Evolutionary conservation across 495 filamentous ascomycete genomes (phyloP).

Genomic region (Penicillium bialowiezense): DNA sequence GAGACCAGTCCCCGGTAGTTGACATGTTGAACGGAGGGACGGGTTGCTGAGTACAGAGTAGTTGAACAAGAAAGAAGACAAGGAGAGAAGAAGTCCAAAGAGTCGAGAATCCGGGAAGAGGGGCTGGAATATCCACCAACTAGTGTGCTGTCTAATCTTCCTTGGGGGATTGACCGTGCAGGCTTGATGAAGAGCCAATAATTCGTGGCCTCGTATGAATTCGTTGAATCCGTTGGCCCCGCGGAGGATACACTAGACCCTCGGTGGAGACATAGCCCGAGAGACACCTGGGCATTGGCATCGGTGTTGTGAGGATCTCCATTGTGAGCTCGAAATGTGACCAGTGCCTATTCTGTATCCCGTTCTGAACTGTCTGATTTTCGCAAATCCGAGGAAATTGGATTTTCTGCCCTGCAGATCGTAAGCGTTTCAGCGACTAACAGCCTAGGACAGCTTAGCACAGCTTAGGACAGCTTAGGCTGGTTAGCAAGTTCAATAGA

Average conservation of each 20-base stretch:
- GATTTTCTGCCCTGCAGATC: background rate
- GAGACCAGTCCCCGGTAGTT: slow-evolving; percentile 12
- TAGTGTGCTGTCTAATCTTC: slow-evolving; percentile 6
- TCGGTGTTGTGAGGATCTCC: too few relatives aligned
- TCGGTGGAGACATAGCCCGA: background rate
- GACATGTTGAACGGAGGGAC: slow-evolving; percentile 1
- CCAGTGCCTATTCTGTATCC: too few relatives aligned
- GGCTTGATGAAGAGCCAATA: slow-evolving; percentile 2
- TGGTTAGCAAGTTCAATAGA: background rate
- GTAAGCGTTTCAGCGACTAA: background rate
- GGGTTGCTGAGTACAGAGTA: background rate
- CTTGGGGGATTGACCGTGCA: slow-evolving; percentile 1
- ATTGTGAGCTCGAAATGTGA: too few relatives aligned
- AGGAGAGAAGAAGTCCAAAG: background rate
- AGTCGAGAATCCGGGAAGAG: slow-evolving; percentile 1
- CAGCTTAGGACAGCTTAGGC: background rate
- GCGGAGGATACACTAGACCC: background rate
- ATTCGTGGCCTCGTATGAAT: background rate
- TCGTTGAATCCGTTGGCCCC: background rate
- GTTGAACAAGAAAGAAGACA: background rate
- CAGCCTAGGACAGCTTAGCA: background rate
- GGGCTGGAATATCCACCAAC: slow-evolving; percentile 6
- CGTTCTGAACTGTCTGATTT: too few relatives aligned
- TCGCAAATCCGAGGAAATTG: too few relatives aligned
- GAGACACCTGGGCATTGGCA: too few relatives aligned